A percentile compares a stretch with the other conserved stretches of the same genome.
Evolutionary conservation across 2,329 filamentous ascomycete species (phyloP).

Genomic region (Nigrograna mackinnonii): DNA sequence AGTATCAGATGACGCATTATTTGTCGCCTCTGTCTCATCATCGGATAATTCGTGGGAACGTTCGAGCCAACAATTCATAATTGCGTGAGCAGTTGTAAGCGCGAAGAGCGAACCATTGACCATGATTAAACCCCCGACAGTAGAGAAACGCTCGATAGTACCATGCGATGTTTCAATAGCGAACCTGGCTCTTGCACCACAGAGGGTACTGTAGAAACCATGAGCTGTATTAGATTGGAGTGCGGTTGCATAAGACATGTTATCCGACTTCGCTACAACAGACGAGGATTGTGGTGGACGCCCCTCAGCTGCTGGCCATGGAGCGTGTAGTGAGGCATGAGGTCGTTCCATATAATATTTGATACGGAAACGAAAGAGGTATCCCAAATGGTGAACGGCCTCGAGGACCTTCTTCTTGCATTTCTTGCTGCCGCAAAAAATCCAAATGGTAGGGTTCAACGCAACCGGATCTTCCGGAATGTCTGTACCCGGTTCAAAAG

Average conservation of each 20-base stretch:
- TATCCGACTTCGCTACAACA: neutral
- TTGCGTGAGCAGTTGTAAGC: slow-evolving; percentile 7
- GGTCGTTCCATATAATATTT: slow-evolving; percentile 1
- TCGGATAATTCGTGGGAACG: neutral
- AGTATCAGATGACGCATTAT: too few relatives aligned
- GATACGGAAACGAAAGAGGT: slow-evolving; percentile 4
- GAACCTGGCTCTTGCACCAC: too few relatives aligned
- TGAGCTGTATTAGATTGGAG: too few relatives aligned
- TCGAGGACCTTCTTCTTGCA: slow-evolving; percentile 5
- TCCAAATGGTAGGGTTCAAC: slow-evolving; percentile 12
- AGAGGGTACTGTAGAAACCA: too few relatives aligned
- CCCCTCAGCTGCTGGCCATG: slow-evolving; percentile 3
- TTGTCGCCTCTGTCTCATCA: neutral
- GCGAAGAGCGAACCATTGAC: slow-evolving; percentile 3
- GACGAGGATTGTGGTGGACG: neutral
- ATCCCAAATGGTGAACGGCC: slow-evolving; percentile 2
- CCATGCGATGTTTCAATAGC: too few relatives aligned
- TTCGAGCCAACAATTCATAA: slow-evolving; percentile 1
- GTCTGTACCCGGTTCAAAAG: too few relatives aligned
- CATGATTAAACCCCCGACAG: neutral
- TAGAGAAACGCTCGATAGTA: too few relatives aligned
- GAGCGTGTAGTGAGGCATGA: slow-evolving; percentile 5
- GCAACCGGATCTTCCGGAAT: slow-evolving; percentile 4
- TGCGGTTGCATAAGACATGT: too few relatives aligned
- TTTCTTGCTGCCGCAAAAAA: slow-evolving; percentile 9